These are phyloP conservation scores for Thermothelomyces thermophilus DNA, from an alignment of 2,329 filamentous ascomycete species.

Conservation along the genomic window DNA sequence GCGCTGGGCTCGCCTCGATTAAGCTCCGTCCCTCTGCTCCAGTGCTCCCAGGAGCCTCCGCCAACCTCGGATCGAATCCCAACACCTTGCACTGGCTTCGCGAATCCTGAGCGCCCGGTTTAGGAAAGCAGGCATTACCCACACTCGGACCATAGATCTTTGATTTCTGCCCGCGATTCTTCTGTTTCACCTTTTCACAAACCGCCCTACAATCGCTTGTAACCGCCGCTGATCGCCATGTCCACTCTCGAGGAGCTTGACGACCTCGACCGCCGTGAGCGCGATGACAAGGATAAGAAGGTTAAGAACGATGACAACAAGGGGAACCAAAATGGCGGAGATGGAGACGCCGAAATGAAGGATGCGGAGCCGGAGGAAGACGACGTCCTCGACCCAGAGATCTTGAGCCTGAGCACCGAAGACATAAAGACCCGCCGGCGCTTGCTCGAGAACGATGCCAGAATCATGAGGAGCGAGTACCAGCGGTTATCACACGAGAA, in stretches of 20 bases:
- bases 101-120: neutral
- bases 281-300: conserved; percentile 47
- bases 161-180: neutral
- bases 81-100: conserved; percentile 7
- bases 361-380: conserved; percentile 70
- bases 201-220: neutral
- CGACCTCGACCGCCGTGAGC: conserved; percentile 74
- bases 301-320: conserved; percentile 39
- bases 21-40: conserved; percentile 23
- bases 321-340: conserved; percentile 55
- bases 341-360: conserved; percentile 85
- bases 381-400: conserved; percentile 85
- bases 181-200: neutral
- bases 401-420: conserved; percentile 85
- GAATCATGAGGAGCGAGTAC: conserved; percentile 97
- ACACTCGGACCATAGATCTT: neutral
- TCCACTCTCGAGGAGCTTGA: conserved; percentile 89
- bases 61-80: conserved; percentile 17
- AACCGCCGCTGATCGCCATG: conserved; percentile 46
- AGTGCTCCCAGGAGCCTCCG: conserved; percentile 12
- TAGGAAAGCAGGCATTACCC: neutral
- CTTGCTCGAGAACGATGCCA: conserved; percentile 91
- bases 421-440: conserved; percentile 89
- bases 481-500: conserved; percentile 94
- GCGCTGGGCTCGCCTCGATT: conserved; percentile 18